Percentiles rank a stretch among this genome's conserved stretches.
Evolutionary conservation across 2,329 filamentous ascomycete species (phyloP).

Genomic region (Fusarium circinatum): DNA sequence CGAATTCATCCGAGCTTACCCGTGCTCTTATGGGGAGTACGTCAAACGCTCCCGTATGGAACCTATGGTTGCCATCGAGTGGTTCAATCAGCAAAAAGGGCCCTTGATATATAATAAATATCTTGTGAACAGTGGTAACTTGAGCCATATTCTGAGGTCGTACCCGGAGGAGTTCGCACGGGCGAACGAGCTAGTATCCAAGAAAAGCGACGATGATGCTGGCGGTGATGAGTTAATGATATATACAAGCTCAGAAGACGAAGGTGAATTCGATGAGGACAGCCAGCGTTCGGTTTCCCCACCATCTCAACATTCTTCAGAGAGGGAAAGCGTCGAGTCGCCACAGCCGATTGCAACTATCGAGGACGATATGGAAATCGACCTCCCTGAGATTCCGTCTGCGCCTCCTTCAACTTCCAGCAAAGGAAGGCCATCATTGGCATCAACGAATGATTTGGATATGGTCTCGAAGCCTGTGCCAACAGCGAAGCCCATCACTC

Average conservation of each 20-base stretch:
- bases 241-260: constrained; percentile 31
- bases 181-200: constrained; percentile 17
- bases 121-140: constrained; percentile 50
- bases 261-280: constrained; percentile 2
- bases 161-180: constrained; percentile 49
- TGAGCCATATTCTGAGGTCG: constrained; percentile 48
- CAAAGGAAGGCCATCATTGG: not conserved
- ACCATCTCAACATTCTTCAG: not conserved
- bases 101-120: constrained; percentile 41
- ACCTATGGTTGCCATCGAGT: constrained; percentile 54
- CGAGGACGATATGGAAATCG: constrained; percentile 33
- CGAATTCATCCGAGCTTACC: constrained; percentile 61
- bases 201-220: constrained; percentile 5
- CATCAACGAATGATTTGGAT: not conserved
- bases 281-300: not conserved
- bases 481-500: not conserved
- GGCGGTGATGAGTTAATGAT: constrained; percentile 13
- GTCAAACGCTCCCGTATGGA: constrained; percentile 44
- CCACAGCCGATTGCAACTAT: not conserved
- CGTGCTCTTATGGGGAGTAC: constrained; percentile 56
- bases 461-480: not conserved
- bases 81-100: constrained; percentile 49
- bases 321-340: not conserved
- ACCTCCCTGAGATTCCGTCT: constrained; percentile 6
- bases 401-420: not conserved